Evolutionary conservation across 495 filamentous ascomycete genomes (phyloP), one percentile per base, ranked within the genome.

Genomic region (Monascus purpureus): DNA sequence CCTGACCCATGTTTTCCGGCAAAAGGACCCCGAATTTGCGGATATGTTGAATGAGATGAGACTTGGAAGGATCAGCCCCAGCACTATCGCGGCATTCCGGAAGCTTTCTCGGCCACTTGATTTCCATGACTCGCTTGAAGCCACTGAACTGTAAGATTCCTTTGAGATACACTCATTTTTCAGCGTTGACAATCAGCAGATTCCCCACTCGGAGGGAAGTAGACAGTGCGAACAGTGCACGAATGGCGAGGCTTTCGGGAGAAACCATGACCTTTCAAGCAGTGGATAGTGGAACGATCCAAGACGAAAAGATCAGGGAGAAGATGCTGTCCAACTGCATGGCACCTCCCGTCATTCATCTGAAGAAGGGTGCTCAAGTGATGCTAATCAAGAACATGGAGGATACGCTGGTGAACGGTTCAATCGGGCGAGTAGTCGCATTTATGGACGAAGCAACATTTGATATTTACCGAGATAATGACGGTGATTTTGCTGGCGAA

Each of bases 311-410:
- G 1, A 45, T 73, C 24, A 81, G 85, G 17, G 82, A 88, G 9
- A 88, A 73, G 50, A 57, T 96, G 1, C 64, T 97, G 0, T 44
- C 70, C 2, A 92, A 82, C 49, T 94, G 90, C 73, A 95, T 97
- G 84, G 88, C 87, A 0, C 85, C 90, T 3, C 67, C 67, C 17
- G 39, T 46, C 1, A 70, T 96, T 12, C 68, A 77, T 28, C 63
- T 97, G 26, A 96, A 94, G 55, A 82, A 88, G 42, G 84, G 84
- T 12, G 77, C 86, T 0, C 92, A 96, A 48, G 92, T 97, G 17
- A 96, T 97, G 90, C 58, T 97, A n/a, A 94, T 96, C 67, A 97
- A 97, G 49, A 97, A 97, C 46, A 76, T 94, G 62, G 90, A 97
- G 52, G 88, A 94, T 2, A 72, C 67, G 0, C 72, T 96, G 2